Base-by-base conservation (phyloP, 345 rosid genomes). In the Syzygium jambos region DNA sequence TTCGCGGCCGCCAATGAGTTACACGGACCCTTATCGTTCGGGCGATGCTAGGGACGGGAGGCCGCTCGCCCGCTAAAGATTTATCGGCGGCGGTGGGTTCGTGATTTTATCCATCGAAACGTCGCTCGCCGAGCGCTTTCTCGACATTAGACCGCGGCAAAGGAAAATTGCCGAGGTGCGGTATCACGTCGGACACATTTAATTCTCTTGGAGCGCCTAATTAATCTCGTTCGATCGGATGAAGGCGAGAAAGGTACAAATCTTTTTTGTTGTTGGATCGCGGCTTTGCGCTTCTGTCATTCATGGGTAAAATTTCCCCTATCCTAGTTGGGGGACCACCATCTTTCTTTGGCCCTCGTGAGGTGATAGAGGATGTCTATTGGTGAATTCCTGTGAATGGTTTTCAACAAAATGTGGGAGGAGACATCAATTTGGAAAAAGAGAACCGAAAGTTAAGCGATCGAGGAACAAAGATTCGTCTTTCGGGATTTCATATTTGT, bases 181-280 rank as follows among this genome's bases (percentile, higher is more conserved):
- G n/a, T 13, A 61, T n/a, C 2, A 13, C 0, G 9, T n/a, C 13
- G 34, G 34, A 13, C 2, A 0, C 34, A 61, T 14, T n/a, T 61
- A 17, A 6, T n/a, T 1, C 34, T 61, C 73, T 61, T 0, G 0
- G 2, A 61, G 73, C 17, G 11, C 73, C 29, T 61, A 16, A n/a
- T 14, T 59, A 27, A 61, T 27, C n/a, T n/a, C 13, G n/a, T 12
- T 61, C 7, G 73, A 61, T n/a, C 14, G 6, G 17, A 6, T 61
- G 13, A 61, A 61, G 9, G 12, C 0, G 9, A 16, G n/a, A 27
- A 12, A 30, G 5, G 65, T 59, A 11, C 1, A 59, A 59, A 11
- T 59, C 30, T 0, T 61, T n/a, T n/a, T n/a, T n/a, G n/a, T n/a
- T 13, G 16, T n/a, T 27, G 34, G 34, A 61, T 38, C 13, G 73